Evolutionary conservation across 148 eudicot genomes (phyloP), one percentile per base, ranked within the genome.

Genomic region (Rheum nobile): DNA sequence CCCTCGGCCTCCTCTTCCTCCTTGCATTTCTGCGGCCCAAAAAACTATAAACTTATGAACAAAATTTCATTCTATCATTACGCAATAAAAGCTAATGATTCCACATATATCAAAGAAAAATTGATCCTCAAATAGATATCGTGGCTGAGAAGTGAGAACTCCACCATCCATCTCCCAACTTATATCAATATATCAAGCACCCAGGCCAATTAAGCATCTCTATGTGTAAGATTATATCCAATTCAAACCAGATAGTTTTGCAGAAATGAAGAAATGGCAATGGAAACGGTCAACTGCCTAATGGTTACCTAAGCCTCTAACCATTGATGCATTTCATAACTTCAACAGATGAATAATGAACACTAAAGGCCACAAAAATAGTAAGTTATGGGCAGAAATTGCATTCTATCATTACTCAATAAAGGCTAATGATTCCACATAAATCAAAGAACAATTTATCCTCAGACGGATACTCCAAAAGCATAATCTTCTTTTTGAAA

Each of bases 1-100:
- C 50, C 84, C 80, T n/a, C n/a, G n/a, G n/a, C n/a, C n/a, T 76
- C 85, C 80, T 57, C 93, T 74, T 39, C 94, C 83, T 74, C 97
- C 86, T 71, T 80, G 81, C 98, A 93, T 93, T 75, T 82, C 24
- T 28, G 24, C 4, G 13, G 67, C 17, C 26, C 34, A 57, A 26
- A n/a, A n/a, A n/a, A n/a, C n/a, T n/a, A n/a, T n/a, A n/a, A n/a
- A n/a, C n/a, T n/a, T n/a, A n/a, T n/a, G n/a, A n/a, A n/a, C n/a
- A n/a, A n/a, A n/a, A n/a, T n/a, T n/a, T n/a, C n/a, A n/a, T n/a
- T n/a, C n/a, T n/a, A n/a, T n/a, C n/a, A n/a, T n/a, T n/a, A n/a
- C n/a, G n/a, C n/a, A n/a, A n/a, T n/a, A n/a, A n/a, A n/a, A n/a
- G n/a, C n/a, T n/a, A n/a, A n/a, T n/a, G n/a, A n/a, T n/a, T n/a